Evolutionary conservation across 2,329 filamentous ascomycete species (phyloP).

Genomic region (Westerdykella aurantiaca): DNA sequence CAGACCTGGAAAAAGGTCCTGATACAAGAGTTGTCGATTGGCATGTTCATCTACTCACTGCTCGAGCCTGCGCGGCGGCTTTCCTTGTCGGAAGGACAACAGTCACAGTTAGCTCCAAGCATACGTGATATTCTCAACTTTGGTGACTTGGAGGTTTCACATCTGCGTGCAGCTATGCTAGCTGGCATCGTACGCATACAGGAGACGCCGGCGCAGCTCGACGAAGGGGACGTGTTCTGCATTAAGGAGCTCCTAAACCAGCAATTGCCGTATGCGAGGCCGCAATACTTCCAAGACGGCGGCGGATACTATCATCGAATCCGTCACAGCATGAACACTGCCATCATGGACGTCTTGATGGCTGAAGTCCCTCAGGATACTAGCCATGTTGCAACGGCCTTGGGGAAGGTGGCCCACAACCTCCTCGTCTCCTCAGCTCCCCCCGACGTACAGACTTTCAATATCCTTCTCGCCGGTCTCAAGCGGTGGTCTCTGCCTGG

Average conservation of each 20-base stretch:
- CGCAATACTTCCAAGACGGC: slow-evolving; percentile 36
- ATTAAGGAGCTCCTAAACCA: slow-evolving; percentile 6
- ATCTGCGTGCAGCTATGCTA: slow-evolving; percentile 13
- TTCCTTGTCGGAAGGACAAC: slow-evolving; percentile 3
- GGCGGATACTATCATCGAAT: slow-evolving; percentile 32
- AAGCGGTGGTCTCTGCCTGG: slow-evolving; percentile 19
- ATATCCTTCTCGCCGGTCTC: slow-evolving; percentile 64
- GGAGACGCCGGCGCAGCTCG: slow-evolving; percentile 4
- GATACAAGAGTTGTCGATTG: slow-evolving; percentile 38
- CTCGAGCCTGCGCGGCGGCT: slow-evolving; percentile 17
- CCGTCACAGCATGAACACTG: slow-evolving; percentile 25
- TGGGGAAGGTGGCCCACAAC: slow-evolving; percentile 52
- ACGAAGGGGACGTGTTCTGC: slow-evolving; percentile 10
- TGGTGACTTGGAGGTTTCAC: not conserved
- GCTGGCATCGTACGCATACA: slow-evolving; percentile 13
- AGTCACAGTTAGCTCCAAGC: slow-evolving; percentile 12
- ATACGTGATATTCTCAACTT: slow-evolving; percentile 14
- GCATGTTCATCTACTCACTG: slow-evolving; percentile 36
- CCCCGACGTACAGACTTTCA: slow-evolving; percentile 65
- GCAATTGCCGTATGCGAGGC: slow-evolving; percentile 9
- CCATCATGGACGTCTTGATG: slow-evolving; percentile 14
- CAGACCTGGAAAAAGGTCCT: slow-evolving; percentile 42
- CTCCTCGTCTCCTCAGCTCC: slow-evolving; percentile 57
- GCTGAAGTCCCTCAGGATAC: not conserved
- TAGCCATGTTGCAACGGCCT: not conserved